Conservation (phyloP, 768 basidiomycete species). For the Lactifluus hygrophoroides region DNA sequence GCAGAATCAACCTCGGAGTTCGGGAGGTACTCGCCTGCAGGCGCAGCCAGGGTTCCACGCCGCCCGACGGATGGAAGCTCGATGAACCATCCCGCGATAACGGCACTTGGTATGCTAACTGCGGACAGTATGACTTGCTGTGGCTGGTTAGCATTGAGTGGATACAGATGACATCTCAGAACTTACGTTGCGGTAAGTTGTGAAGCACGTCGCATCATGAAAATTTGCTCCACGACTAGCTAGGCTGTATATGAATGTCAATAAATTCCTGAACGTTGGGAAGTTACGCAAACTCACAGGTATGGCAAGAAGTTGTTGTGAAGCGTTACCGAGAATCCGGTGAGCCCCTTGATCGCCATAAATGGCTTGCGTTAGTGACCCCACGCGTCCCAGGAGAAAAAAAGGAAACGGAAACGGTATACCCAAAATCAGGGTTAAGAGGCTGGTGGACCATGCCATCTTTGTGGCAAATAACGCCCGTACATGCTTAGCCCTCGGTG, state of each 20-base stretch:
- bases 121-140: conserved; percentile 65
- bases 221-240: conserved; percentile 30
- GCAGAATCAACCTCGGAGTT: conserved; percentile 25
- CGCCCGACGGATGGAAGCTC: conserved; percentile 57
- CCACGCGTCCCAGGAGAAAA: background rate
- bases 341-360: conserved; percentile 25
- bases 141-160: background rate
- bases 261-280: background rate
- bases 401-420: conserved; percentile 20
- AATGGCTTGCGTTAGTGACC: background rate
- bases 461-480: conserved; percentile 53
- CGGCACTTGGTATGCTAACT: conserved; percentile 62
- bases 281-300: conserved; percentile 22
- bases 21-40: conserved; percentile 42
- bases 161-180: background rate
- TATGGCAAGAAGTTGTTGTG: conserved; percentile 33
- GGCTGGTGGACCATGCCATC: conserved; percentile 53
- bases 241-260: conserved; percentile 22
- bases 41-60: conserved; percentile 55
- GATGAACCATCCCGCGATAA: conserved; percentile 64
- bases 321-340: conserved; percentile 30
- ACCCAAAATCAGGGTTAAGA: conserved; percentile 45
- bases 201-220: conserved; percentile 30
- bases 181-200: conserved; percentile 31
- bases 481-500: conserved; percentile 37